Percentiles rank a stretch among this genome's conserved stretches.
phyloP scores from a whole-genome alignment of 495 filamentous ascomycete genomes.

The Hypoxylon rickii region DNA sequence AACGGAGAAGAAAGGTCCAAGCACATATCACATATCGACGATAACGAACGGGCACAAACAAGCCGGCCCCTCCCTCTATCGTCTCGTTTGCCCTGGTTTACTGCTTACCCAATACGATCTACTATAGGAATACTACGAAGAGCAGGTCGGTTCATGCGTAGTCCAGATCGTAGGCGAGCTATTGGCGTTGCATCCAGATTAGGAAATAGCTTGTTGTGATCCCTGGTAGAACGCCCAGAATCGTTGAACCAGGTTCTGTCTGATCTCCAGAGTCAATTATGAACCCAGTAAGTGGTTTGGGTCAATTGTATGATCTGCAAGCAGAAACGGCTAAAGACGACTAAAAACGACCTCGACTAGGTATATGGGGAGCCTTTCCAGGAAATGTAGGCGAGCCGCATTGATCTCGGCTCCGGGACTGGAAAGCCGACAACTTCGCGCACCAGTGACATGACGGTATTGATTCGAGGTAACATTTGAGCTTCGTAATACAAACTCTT shows the following conservation, averaged over 20 bases:
- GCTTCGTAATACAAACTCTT: too few species aligned
- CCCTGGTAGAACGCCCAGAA: constrained; percentile 8
- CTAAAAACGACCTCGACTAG: constrained; percentile 2
- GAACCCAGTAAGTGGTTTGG: constrained; percentile 13
- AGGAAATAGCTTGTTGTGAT: constrained; percentile 14
- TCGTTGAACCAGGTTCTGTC: constrained; percentile 9
- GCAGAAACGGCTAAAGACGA: constrained; percentile 30
- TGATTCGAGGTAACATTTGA: constrained; percentile 4
- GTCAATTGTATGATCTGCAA: constrained; percentile 40
- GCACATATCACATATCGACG: constrained; percentile 35
- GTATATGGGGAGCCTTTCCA: background rate
- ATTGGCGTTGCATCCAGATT: constrained; percentile 24
- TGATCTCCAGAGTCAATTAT: constrained; percentile 27
- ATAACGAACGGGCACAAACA: background rate
- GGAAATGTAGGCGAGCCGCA: constrained; percentile 17
- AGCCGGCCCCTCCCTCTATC: constrained; percentile 1
- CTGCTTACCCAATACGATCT: constrained; percentile 3
- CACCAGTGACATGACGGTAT: constrained; percentile 6
- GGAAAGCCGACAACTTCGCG: constrained; percentile 12
- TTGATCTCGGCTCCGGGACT: constrained; percentile 14
- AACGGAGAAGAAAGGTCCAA: constrained; percentile 26
- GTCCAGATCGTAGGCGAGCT: background rate
- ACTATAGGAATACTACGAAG: background rate
- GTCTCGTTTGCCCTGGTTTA: constrained; percentile 9
- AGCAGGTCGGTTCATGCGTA: constrained; percentile 27